phyloP scores from a whole-genome alignment of 257 asterid genomes.

The Solanum corneliomulleri region DNA sequence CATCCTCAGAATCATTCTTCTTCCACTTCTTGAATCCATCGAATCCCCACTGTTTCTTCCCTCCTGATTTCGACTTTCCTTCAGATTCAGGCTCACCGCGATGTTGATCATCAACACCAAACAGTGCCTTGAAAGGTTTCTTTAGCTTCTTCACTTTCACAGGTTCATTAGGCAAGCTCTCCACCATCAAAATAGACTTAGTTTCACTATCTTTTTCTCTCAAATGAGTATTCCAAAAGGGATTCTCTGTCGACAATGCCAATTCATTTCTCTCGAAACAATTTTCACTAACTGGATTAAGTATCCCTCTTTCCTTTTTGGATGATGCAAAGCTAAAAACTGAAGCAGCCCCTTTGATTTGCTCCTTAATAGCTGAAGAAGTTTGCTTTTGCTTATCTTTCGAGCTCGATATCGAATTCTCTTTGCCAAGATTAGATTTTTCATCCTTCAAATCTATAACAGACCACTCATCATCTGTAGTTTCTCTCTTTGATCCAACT shows the following conservation, averaged over 20 bases:
- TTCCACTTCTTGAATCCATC: constrained; percentile 85
- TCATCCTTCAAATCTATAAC: constrained; percentile 56
- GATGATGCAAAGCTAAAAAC: constrained; percentile 43
- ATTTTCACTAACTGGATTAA: background rate
- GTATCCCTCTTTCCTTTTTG: constrained; percentile 18
- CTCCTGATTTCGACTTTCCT: constrained; percentile 17
- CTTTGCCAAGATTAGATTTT: constrained; percentile 10
- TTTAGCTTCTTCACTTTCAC: constrained; percentile 18
- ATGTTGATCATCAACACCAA: constrained; percentile 7
- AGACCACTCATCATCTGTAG: constrained; percentile 57
- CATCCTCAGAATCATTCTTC: constrained; percentile 42
- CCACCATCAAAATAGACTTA: constrained; percentile 36
- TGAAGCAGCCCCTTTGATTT: constrained; percentile 45
- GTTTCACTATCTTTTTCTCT: constrained; percentile 16
- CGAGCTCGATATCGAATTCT: background rate
- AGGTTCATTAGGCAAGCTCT: constrained; percentile 19
- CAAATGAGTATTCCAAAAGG: constrained; percentile 29
- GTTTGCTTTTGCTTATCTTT: constrained; percentile 22
- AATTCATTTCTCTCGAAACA: constrained; percentile 19
- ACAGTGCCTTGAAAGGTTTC: constrained; percentile 27
- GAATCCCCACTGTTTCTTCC: constrained; percentile 49
- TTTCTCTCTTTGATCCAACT: constrained; percentile 25
- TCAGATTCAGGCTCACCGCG: constrained; percentile 12
- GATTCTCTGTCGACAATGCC: constrained; percentile 48
- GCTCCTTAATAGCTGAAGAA: constrained; percentile 36